phyloP scores from a whole-genome alignment of 768 basidiomycete species.

The Candolleomyces eurysporus region DNA sequence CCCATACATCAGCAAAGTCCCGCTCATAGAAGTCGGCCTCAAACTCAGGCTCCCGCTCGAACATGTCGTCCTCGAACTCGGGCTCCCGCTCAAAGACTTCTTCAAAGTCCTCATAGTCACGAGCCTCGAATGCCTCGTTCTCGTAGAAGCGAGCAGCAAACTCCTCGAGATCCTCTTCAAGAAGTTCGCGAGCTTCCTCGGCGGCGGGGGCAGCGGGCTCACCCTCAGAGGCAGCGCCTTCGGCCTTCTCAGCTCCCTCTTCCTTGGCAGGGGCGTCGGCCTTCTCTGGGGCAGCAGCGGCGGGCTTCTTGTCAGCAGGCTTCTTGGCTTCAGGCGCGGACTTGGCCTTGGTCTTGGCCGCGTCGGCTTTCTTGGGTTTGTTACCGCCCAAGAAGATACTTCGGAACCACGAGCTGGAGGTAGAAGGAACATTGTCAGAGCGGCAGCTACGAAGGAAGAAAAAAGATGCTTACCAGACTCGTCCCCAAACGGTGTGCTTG shows the following conservation, averaged over 20 bases:
- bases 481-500: no score
- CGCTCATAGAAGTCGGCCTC: neutral
- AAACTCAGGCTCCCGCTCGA: neutral
- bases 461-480: no score
- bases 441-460: no score
- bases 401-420: no score
- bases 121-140: neutral
- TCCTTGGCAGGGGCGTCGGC: neutral
- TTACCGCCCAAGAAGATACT: no score
- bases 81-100: neutral
- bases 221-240: neutral
- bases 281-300: neutral
- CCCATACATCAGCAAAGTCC: neutral
- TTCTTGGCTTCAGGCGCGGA: neutral
- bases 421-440: no score
- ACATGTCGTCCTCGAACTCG: neutral
- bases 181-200: slow-evolving; percentile 1
- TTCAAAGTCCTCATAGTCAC: neutral
- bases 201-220: neutral
- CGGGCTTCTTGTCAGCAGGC: neutral
- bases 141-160: neutral
- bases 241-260: neutral
- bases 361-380: neutral
- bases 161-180: slow-evolving; percentile 1
- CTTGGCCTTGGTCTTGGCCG: neutral